These are phyloP conservation scores for Cladochytrium replicatum DNA, from an alignment of 192 early-diverging fungal genomes.

Conservation along the genomic window DNA sequence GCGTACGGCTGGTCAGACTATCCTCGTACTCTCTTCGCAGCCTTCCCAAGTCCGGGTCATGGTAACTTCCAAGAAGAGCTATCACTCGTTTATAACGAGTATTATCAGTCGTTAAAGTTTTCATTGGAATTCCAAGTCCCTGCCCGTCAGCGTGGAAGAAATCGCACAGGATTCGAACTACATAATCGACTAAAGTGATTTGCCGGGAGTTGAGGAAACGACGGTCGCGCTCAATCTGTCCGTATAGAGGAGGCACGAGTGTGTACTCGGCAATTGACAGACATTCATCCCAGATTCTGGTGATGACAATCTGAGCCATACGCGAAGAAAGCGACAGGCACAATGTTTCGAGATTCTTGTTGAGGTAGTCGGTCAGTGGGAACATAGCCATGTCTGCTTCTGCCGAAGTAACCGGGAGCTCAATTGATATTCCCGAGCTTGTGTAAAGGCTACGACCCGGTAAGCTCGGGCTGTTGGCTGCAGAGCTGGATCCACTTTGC, in stretches of 20 bases:
- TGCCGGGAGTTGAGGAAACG: constrained; percentile 37
- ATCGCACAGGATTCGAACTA: constrained; percentile 25
- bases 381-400: constrained; percentile 35
- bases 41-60: constrained; percentile 23
- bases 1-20: constrained; percentile 14
- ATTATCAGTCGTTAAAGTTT: constrained; percentile 15
- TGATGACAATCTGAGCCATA: constrained; percentile 49
- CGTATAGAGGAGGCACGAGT: constrained; percentile 41
- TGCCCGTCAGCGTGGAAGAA: constrained; percentile 46
- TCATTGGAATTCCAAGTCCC: constrained; percentile 29
- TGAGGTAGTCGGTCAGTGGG: constrained; percentile 42
- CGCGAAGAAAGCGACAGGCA: constrained; percentile 26
- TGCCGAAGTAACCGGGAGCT: neutral
- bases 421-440: constrained; percentile 8
- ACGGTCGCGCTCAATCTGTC: constrained; percentile 34
- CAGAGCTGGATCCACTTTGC: too few relatives aligned
- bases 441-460: neutral
- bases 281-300: constrained; percentile 44
- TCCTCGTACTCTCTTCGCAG: constrained; percentile 38
- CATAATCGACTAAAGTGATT: constrained; percentile 24
- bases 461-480: too few relatives aligned
- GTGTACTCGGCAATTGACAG: constrained; percentile 23
- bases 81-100: constrained; percentile 35
- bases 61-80: constrained; percentile 22
- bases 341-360: constrained; percentile 44